phyloP scores from a whole-genome alignment of 352 stramenopile genomes.

The Pythium sukuiense region DNA sequence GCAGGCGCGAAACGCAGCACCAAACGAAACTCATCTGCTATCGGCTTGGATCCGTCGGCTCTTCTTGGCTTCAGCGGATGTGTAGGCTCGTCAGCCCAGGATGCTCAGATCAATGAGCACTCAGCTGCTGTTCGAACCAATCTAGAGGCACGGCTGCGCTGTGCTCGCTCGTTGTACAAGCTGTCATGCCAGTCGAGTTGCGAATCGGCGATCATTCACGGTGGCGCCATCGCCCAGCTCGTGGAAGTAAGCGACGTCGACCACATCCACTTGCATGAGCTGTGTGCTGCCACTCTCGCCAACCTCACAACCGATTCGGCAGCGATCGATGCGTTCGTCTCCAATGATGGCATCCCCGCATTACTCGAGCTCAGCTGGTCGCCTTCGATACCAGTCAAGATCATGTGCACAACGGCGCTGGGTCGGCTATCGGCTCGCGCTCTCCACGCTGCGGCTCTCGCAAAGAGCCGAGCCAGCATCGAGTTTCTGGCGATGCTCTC shows the following conservation, averaged over 20 bases:
- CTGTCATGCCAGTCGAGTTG: constrained; percentile 58
- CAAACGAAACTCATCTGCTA: constrained; percentile 7
- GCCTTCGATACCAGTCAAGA: constrained; percentile 62
- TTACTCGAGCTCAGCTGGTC: constrained; percentile 75
- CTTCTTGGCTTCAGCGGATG: background rate
- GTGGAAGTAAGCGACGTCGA: constrained; percentile 73
- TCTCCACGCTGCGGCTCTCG: constrained; percentile 35
- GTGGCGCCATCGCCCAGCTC: constrained; percentile 65
- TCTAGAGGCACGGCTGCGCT: constrained; percentile 57
- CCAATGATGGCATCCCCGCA: constrained; percentile 50
- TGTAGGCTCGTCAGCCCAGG: background rate
- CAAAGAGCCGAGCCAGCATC: constrained; percentile 47
- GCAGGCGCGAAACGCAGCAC: constrained; percentile 1
- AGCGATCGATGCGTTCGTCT: constrained; percentile 51
- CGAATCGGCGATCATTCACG: constrained; percentile 61
- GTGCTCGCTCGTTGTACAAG: constrained; percentile 78
- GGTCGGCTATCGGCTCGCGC: constrained; percentile 52
- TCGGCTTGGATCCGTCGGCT: background rate
- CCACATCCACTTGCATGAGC: constrained; percentile 49
- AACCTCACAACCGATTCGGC: constrained; percentile 57
- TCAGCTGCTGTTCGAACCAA: constrained; percentile 29
- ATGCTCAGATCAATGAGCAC: background rate
- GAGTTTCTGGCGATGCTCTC: constrained; percentile 74
- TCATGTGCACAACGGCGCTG: constrained; percentile 62
- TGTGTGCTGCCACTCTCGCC: constrained; percentile 58